These are phyloP conservation scores for Cladosporium sp. DNA, from an alignment of 2,329 filamentous ascomycete species.

Conservation along the genomic window DNA sequence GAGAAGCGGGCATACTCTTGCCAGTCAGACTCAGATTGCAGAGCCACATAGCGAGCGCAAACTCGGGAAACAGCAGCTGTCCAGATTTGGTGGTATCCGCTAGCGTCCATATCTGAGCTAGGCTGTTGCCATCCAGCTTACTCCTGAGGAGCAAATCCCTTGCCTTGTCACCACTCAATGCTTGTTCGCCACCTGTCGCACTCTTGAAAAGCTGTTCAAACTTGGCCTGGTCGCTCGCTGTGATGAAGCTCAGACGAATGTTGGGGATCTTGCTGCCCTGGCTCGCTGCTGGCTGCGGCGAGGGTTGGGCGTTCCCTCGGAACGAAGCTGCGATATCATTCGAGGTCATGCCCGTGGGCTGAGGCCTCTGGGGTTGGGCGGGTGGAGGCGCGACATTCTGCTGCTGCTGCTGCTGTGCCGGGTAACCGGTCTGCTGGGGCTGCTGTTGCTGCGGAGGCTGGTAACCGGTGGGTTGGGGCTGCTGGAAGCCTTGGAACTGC, in stretches of 20 bases:
- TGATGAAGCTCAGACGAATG: slow-evolving; percentile 93
- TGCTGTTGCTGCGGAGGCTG: slow-evolving; percentile 42
- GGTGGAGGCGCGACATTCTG: slow-evolving; percentile 54
- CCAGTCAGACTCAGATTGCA: slow-evolving; percentile 91
- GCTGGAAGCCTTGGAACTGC: slow-evolving; percentile 29
- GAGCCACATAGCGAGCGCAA: slow-evolving; percentile 95
- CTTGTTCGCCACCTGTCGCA: slow-evolving; percentile 76
- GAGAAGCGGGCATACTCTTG: slow-evolving; percentile 66
- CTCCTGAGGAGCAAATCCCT: slow-evolving; percentile 85
- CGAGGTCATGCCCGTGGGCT: slow-evolving; percentile 59
- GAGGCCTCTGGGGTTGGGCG: slow-evolving; percentile 44
- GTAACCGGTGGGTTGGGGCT: slow-evolving; percentile 49
- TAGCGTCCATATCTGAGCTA: slow-evolving; percentile 93
- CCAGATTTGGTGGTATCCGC: slow-evolving; percentile 95
- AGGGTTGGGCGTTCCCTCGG: slow-evolving; percentile 47
- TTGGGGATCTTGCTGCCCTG: slow-evolving; percentile 80
- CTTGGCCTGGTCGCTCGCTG: slow-evolving; percentile 87
- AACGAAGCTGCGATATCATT: slow-evolving; percentile 63
- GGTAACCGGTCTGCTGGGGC: slow-evolving; percentile 22
- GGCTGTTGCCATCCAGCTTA: slow-evolving; percentile 76
- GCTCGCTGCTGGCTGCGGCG: slow-evolving; percentile 55
- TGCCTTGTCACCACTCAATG: slow-evolving; percentile 87
- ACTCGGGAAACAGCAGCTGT: slow-evolving; percentile 94
- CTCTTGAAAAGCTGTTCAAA: slow-evolving; percentile 98
- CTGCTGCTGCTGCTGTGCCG: slow-evolving; percentile 48